phyloP scores from a whole-genome alignment of 75 land plant genomes.

The Pinus tabuliformis region DNA sequence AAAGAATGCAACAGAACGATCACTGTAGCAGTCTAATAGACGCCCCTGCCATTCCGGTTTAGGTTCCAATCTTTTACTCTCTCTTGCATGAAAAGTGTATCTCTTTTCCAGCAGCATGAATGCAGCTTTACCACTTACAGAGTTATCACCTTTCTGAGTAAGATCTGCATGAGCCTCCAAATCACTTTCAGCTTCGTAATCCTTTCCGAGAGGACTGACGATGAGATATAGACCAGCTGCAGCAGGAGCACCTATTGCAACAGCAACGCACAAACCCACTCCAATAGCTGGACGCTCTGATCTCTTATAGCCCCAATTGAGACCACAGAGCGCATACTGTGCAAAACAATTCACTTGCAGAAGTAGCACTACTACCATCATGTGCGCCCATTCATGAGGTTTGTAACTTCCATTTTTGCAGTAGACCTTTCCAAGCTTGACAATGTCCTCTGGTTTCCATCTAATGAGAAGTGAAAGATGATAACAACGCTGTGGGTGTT shows the following conservation, averaged over 20 bases:
- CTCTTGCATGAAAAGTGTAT: slow-evolving; percentile 49
- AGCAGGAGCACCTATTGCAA: slow-evolving; percentile 58
- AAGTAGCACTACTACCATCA: slow-evolving; percentile 66
- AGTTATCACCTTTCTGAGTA: neutral
- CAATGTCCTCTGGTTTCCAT: slow-evolving; percentile 60
- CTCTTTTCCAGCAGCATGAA: slow-evolving; percentile 23
- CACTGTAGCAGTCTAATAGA: slow-evolving; percentile 53
- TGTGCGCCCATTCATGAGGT: slow-evolving; percentile 77
- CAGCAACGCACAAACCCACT: slow-evolving; percentile 45
- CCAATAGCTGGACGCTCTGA: slow-evolving; percentile 63
- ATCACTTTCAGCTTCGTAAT: slow-evolving; percentile 42
- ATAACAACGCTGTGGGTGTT: slow-evolving; percentile 72
- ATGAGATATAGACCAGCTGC: slow-evolving; percentile 62
- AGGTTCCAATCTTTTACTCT: slow-evolving; percentile 30
- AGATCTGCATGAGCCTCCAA: slow-evolving; percentile 29
- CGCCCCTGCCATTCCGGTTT: slow-evolving; percentile 76
- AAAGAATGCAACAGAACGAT: slow-evolving; percentile 36
- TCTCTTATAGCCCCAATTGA: slow-evolving; percentile 75
- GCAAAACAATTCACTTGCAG: slow-evolving; percentile 83
- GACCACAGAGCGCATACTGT: slow-evolving; percentile 81
- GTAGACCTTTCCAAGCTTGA: slow-evolving; percentile 51
- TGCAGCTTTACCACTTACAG: slow-evolving; percentile 1
- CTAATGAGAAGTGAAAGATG: slow-evolving; percentile 57
- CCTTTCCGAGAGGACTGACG: slow-evolving; percentile 74
- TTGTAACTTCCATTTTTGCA: slow-evolving; percentile 67